Evolutionary conservation across 306 rosid genomes (phyloP), one percentile per base, ranked within the genome.

Genomic region (Gastrolobium villosum): DNA sequence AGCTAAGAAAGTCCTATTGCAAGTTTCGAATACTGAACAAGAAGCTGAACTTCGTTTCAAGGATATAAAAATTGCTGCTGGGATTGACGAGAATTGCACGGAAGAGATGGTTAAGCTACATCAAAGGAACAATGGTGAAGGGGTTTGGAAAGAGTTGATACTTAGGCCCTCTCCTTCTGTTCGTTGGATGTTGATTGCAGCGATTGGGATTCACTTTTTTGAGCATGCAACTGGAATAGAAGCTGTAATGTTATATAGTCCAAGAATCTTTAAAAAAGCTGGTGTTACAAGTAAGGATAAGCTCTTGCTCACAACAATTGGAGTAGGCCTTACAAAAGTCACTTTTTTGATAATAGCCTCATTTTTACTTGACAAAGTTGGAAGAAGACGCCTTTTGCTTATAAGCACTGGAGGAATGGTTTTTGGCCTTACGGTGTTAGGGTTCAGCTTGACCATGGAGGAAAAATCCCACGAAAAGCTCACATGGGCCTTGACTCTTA

Each of bases 151-250:
- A 77, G 94, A 93, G 2, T 48, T 93, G 45, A 0, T 92, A 2
- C 1, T 76, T 2, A 73, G 74, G 39, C 98, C 94, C 0, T 67
- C 91, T 0, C 81, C 82, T 10, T 1, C 90, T 3, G 94, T 93
- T 41, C 89, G 94, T 1, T 54, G 90, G 87, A 93, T 93, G 37
- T 26, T 93, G n/a, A 59, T 84, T 2, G 89, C 91, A 0, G 91
- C 85, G 0, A 10, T 93, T 7, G 98, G 94, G 9, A 74, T 93
- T n/a, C 96, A 93, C 72, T 89, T 93, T 46, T 89, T 89, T 15
- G 84, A 93, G 60, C 98, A 93, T 14, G 86, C 88, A 1, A 79
- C 88, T 0, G 98, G 98, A 20, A 91, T 93, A 11, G 96, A 93
- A 70, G 94, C 96, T n/a, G 88, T 91, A 1, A 69, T 93, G 57